Conservation (phyloP, 139 green algal species). For the Tetraselmis striata region DNA sequence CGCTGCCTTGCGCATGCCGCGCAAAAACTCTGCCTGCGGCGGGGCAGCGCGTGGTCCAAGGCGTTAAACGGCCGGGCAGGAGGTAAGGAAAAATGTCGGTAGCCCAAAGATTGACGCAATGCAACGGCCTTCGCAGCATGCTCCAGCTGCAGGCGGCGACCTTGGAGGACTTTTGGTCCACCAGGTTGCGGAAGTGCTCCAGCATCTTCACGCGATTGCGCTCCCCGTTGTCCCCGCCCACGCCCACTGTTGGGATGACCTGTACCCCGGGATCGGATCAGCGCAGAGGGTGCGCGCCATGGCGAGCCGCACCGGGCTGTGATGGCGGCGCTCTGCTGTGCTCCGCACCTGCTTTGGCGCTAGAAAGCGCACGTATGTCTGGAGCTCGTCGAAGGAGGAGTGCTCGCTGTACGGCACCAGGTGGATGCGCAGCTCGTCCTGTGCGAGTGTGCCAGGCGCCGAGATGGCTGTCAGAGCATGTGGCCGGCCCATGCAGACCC, state of each 20-base stretch:
- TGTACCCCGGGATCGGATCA: constrained; percentile 19
- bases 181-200: constrained; percentile 50
- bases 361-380: constrained; percentile 66
- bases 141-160: too few species aligned
- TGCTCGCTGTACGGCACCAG: constrained; percentile 90
- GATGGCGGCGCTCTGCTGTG: background rate
- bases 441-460: too few species aligned
- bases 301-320: background rate
- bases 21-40: background rate
- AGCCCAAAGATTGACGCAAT: too few species aligned
- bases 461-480: too few species aligned
- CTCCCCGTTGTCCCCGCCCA: constrained; percentile 30
- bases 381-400: constrained; percentile 70
- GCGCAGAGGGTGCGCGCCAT: too few species aligned
- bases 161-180: constrained; percentile 63
- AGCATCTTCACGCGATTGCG: constrained; percentile 43
- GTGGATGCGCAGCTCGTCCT: constrained; percentile 35
- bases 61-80: too few species aligned
- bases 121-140: too few species aligned
- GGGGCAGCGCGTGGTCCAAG: too few species aligned
- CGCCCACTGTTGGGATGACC: constrained; percentile 79
- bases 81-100: too few species aligned
- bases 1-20: background rate
- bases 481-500: constrained; percentile 11
- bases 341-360: constrained; percentile 44